A percentile compares a stretch with the other conserved stretches of the same genome.
These are phyloP conservation scores for Gossypium schwendimanii DNA, from an alignment of 441 rosid species.

Conservation along the genomic window DNA sequence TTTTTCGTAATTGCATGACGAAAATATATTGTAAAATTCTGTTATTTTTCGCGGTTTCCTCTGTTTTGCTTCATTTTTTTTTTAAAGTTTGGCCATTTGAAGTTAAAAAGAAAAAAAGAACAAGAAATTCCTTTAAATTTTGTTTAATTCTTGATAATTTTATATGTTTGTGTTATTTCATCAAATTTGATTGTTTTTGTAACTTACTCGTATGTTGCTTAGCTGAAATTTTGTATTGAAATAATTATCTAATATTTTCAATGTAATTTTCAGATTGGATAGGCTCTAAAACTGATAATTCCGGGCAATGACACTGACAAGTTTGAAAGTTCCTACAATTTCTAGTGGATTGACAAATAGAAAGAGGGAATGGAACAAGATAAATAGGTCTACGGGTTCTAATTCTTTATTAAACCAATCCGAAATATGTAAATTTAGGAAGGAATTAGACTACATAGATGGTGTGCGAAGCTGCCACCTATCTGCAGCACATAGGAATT, in stretches of 20 bases:
- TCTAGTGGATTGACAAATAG: slow-evolving; percentile 30
- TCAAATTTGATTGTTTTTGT: not conserved
- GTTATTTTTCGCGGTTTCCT: not conserved
- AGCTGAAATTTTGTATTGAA: not conserved
- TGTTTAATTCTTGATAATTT: not conserved
- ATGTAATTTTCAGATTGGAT: not conserved
- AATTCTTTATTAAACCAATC: slow-evolving; percentile 15
- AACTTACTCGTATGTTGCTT: not conserved
- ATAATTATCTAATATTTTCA: not conserved
- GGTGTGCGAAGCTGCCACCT: slow-evolving; percentile 16
- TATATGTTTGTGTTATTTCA: not conserved
- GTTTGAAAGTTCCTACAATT: slow-evolving; percentile 29
- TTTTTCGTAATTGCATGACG: not conserved
- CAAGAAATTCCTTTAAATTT: not conserved
- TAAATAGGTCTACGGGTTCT: slow-evolving; percentile 12
- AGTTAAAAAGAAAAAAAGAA: not conserved
- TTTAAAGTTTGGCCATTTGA: not conserved
- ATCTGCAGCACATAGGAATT: slow-evolving; percentile 19
- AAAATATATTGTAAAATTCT: not conserved
- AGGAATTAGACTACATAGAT: slow-evolving; percentile 21
- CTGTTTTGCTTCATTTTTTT: not conserved
- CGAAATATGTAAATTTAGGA: slow-evolving; percentile 13
- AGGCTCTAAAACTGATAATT: not conserved
- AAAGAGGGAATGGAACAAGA: slow-evolving; percentile 18
- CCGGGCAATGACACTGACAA: slow-evolving; percentile 32